Base-by-base conservation (phyloP, 2,329 filamentous ascomycete genomes). In the Akanthomyces muscarius region DNA sequence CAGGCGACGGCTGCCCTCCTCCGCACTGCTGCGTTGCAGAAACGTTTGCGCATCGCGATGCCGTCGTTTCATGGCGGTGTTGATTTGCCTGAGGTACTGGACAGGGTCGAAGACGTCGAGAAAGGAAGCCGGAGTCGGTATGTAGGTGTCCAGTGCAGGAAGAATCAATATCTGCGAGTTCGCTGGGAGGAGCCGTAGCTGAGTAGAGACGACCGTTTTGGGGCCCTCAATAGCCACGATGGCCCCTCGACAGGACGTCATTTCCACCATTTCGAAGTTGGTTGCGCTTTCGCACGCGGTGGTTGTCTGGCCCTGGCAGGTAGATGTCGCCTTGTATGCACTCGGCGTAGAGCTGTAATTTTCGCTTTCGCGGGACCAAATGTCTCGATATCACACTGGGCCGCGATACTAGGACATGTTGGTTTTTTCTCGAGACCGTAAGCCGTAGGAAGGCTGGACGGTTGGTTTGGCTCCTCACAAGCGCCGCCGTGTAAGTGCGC, bases 191-290 rank as follows among this genome's bases (percentile, higher is more conserved):
- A 88, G 77, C 53, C 81, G 81, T 45, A 88, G 74, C 67, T 89
- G 86, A 4, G 83, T 86, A 28, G 82, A 80, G 36, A 88, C 77
- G 36, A 78, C 74, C 52, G 86, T 81, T 28, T 73, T 68, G 38
- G 83, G 77, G 6, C 86, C 86, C 69, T 88, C 86, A 62, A 89
- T 80, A 65, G 85, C 84, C 59, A 89, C 78, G 60, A 88, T 73
- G 69, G 78, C 83, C 53, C 85, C 84, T 53, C 30, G 3, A 36
- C 50, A 48, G 7, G 51, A 54, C 3, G 41, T 21, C 16, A 36
- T 28, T 13, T 55, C 30, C 30, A 16, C 59, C 59, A 61, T 55
- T 25, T 23, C 51, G 23, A 30, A 18, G 42, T n/a, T 23, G 28
- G 6, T 47, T 38, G 18, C 41, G 6, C 33, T 41, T 28, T 59